A percentile compares a stretch with the other conserved stretches of the same genome.
Evolutionary conservation across 1,284 basidiomycete genomes (phyloP).

Genomic region (Blastosporella zonata): DNA sequence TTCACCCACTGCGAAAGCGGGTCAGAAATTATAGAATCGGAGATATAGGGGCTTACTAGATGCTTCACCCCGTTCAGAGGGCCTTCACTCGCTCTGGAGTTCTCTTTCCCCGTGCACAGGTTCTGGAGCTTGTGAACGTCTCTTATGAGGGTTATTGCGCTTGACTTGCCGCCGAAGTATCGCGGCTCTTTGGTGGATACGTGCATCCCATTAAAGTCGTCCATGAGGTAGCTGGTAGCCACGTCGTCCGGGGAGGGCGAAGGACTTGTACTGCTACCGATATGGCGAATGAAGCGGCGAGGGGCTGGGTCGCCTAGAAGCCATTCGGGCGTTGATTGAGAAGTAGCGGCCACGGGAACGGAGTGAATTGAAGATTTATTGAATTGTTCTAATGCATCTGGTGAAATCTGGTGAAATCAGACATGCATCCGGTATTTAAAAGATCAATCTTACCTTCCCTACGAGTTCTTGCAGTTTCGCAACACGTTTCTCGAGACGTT

Average conservation of each 20-base stretch:
- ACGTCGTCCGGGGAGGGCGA: slow-evolving; percentile 6
- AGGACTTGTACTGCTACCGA: slow-evolving; percentile 5
- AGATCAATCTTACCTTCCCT: slow-evolving; percentile 2
- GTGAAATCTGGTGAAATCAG: slow-evolving; percentile 10
- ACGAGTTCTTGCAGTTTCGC: slow-evolving; percentile 14
- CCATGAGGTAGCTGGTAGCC: slow-evolving; percentile 6
- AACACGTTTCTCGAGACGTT: slow-evolving; percentile 16
- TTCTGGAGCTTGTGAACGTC: slow-evolving; percentile 37
- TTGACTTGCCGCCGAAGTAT: slow-evolving; percentile 67
- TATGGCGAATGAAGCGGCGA: slow-evolving; percentile 12
- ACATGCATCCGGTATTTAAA: background rate
- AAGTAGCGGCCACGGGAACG: background rate
- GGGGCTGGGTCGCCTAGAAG: slow-evolving; percentile 4
- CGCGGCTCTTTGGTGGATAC: slow-evolving; percentile 27
- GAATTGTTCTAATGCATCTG: slow-evolving; percentile 14
- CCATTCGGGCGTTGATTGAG: background rate
- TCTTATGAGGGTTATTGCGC: slow-evolving; percentile 51
- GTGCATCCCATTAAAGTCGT: slow-evolving; percentile 12
- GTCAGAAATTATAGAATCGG: background rate
- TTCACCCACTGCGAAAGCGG: background rate
- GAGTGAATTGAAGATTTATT: background rate
- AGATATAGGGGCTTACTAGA: background rate
- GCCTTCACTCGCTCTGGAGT: background rate
- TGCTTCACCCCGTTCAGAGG: background rate
- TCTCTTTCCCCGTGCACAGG: slow-evolving; percentile 3